Conservation (phyloP, 306 rosid species). For the Vigna radiata region DNA sequence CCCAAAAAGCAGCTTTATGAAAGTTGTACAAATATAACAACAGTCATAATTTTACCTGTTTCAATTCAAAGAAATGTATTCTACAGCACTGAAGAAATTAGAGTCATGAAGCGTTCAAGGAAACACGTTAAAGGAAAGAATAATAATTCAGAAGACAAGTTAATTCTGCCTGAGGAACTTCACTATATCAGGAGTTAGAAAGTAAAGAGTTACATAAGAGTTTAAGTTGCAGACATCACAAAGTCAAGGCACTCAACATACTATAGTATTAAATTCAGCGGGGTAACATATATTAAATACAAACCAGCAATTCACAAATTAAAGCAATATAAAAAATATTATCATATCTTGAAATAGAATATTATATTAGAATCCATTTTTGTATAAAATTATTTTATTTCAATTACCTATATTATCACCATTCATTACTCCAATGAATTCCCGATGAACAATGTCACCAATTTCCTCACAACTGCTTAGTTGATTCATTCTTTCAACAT, state of each 20-base stretch:
- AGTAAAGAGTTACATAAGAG: not conserved
- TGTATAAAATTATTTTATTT: constrained; percentile 1
- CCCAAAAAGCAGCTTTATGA: too few species aligned
- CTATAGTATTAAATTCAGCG: not conserved
- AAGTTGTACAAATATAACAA: too few species aligned
- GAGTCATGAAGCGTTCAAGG: not conserved
- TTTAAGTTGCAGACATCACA: not conserved
- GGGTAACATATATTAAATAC: not conserved
- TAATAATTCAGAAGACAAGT: not conserved
- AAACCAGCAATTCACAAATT: not conserved
- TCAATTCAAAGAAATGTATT: not conserved
- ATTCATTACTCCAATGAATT: constrained; percentile 65
- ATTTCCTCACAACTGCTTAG: constrained; percentile 78
- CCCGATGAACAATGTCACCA: constrained; percentile 79
- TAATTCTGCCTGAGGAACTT: not conserved
- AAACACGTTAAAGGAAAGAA: not conserved
- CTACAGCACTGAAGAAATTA: not conserved
- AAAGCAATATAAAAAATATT: constrained; percentile 10
- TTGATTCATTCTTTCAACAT: constrained; percentile 69
- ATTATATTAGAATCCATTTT: constrained; percentile 30
- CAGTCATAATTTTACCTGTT: not conserved
- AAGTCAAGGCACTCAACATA: not conserved
- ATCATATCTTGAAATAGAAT: constrained; percentile 25
- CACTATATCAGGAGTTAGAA: not conserved
- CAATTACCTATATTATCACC: constrained; percentile 66